Conservation (phyloP, 768 basidiomycete species). For the Hypsizygus marmoreus region DNA sequence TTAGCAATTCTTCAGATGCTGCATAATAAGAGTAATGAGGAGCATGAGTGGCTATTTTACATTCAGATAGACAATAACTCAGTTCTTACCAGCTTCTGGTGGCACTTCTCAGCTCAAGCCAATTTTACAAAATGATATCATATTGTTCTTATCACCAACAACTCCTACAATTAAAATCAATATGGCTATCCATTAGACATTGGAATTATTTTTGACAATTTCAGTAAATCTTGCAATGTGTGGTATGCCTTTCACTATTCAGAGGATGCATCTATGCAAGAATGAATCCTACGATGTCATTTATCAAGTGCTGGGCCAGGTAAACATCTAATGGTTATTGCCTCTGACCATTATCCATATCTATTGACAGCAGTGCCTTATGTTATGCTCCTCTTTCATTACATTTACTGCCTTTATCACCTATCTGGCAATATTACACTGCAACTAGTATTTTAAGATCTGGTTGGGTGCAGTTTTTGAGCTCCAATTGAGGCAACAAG, state of each 20-base stretch:
- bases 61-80: conserved; percentile 18
- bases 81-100: conserved; percentile 25
- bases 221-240: conserved; percentile 22
- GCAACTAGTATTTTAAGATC: no score
- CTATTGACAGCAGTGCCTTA: no score
- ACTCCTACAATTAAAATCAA: conserved; percentile 27
- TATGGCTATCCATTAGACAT: conserved; percentile 30
- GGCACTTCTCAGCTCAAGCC: conserved; percentile 34
- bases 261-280: conserved; percentile 12
- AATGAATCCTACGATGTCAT: conserved; percentile 23
- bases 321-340: conserved; percentile 4
- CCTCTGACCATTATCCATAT: conserved; percentile 10
- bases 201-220: conserved; percentile 31
- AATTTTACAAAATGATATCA: conserved; percentile 19
- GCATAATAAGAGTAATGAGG: conserved; percentile 9
- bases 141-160: conserved; percentile 35
- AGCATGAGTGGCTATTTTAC: conserved; percentile 25
- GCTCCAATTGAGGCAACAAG: no score
- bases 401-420: no score
- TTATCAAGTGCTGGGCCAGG: conserved; percentile 8
- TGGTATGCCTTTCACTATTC: conserved; percentile 26
- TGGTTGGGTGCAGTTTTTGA: no score
- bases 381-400: no score
- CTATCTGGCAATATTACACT: no score
- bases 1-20: conserved; percentile 24